Percentiles rank a stretch among this genome's conserved stretches.
These are phyloP conservation scores for Coffea canephora DNA, from an alignment of 257 asterid genomes.

Conservation along the genomic window DNA sequence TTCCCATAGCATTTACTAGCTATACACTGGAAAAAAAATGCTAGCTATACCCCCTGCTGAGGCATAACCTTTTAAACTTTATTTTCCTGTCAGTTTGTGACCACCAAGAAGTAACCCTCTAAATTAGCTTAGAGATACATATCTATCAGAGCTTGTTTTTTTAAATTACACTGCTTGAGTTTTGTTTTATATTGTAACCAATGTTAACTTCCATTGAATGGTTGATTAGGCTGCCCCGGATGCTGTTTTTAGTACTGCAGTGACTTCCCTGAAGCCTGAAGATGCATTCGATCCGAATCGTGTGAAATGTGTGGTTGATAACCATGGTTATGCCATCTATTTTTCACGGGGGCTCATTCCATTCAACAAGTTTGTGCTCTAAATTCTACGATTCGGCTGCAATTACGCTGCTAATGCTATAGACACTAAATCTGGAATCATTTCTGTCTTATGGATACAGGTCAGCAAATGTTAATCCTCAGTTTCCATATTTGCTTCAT, in stretches of 20 bases:
- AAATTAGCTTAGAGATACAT: neutral
- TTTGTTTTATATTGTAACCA: conserved; percentile 1
- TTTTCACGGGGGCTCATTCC: no score
- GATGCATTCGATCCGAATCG: conserved; percentile 88
- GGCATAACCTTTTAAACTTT: neutral
- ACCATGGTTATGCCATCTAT: conserved; percentile 55
- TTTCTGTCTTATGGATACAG: conserved; percentile 33
- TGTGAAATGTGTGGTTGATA: conserved; percentile 80
- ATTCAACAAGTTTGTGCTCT: conserved; percentile 61
- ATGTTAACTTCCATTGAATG: conserved; percentile 4
- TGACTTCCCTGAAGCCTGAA: conserved; percentile 73
- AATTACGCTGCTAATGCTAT: neutral
- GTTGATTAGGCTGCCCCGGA: conserved; percentile 75
- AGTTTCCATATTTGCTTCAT: conserved; percentile 83
- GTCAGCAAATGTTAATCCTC: conserved; percentile 65
- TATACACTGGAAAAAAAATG: neutral
- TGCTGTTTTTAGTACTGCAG: conserved; percentile 89
- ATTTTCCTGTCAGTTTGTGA: neutral
- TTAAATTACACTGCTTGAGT: neutral
- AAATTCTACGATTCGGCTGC: neutral
- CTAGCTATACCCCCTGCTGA: neutral
- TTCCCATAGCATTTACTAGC: neutral
- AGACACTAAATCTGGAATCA: conserved; percentile 7
- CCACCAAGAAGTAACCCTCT: neutral
- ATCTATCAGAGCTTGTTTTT: neutral